Evolutionary conservation across 192 early-diverging fungal genomes (phyloP).

Genomic region (Coemansia erecta): DNA sequence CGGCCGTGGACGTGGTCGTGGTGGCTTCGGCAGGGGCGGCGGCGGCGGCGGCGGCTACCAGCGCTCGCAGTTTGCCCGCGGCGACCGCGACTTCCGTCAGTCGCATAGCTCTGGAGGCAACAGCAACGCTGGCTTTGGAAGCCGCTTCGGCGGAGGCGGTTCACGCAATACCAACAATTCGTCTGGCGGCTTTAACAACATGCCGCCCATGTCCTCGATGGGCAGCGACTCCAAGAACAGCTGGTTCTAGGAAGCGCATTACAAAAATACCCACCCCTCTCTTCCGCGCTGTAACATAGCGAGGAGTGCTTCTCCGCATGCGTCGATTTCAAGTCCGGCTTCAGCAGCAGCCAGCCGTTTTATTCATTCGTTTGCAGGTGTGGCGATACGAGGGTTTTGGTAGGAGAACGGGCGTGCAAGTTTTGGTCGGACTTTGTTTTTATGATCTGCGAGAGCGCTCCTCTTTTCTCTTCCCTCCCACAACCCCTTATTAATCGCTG

Average conservation of each 20-base stretch:
- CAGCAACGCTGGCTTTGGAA: slow-evolving; percentile 4
- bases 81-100: slow-evolving; percentile 44
- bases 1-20: slow-evolving; percentile 58
- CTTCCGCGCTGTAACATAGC: too few relatives aligned
- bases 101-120: slow-evolving; percentile 7
- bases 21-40: slow-evolving; percentile 53
- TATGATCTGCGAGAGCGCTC: too few relatives aligned
- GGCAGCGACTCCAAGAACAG: slow-evolving; percentile 56
- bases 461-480: too few relatives aligned
- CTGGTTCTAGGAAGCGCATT: slow-evolving; percentile 57
- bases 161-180: slow-evolving; percentile 12
- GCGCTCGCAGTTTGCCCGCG: slow-evolving; percentile 14
- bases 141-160: slow-evolving; percentile 1
- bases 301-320: too few relatives aligned
- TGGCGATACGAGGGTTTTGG: too few relatives aligned
- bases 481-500: too few relatives aligned
- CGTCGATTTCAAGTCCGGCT: too few relatives aligned
- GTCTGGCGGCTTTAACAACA: slow-evolving; percentile 18
- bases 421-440: too few relatives aligned
- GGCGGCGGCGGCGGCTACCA: slow-evolving; percentile 30
- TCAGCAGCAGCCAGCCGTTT: too few relatives aligned
- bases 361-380: too few relatives aligned
- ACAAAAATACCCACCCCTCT: slow-evolving; percentile 1
- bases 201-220: slow-evolving; percentile 28
- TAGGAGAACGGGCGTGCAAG: too few relatives aligned